phyloP scores from a whole-genome alignment of 495 filamentous ascomycete genomes.

The Trichoderma parareesei region DNA sequence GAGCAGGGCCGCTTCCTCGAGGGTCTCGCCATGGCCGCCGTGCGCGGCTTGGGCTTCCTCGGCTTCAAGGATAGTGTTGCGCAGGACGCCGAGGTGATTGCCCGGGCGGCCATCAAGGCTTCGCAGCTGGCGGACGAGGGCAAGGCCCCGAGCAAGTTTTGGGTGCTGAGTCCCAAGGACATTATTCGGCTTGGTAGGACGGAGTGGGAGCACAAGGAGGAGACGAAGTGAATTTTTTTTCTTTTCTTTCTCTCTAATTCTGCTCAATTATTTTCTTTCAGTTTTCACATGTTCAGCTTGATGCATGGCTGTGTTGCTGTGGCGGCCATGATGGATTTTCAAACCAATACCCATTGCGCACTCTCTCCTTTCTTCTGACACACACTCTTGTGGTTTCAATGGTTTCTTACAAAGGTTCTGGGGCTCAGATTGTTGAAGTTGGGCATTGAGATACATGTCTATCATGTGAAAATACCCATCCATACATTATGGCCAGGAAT shows the following conservation, averaged over 20 bases:
- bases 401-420: too few species aligned
- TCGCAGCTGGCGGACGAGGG: slow-evolving; percentile 35
- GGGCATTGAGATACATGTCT: too few species aligned
- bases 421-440: too few species aligned
- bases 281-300: background rate
- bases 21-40: slow-evolving; percentile 40
- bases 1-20: slow-evolving; percentile 46
- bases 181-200: slow-evolving; percentile 41
- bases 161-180: slow-evolving; percentile 38
- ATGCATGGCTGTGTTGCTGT: background rate
- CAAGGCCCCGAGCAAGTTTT: slow-evolving; percentile 40
- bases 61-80: slow-evolving; percentile 56
- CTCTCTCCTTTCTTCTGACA: background rate
- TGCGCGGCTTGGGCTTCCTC: slow-evolving; percentile 42
- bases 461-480: too few species aligned
- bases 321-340: background rate
- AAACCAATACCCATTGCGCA: background rate
- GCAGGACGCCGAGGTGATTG: slow-evolving; percentile 70
- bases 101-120: slow-evolving; percentile 58
- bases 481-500: too few species aligned
- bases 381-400: background rate
- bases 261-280: background rate
- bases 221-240: background rate
- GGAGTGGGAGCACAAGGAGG: slow-evolving; percentile 24
- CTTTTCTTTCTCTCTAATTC: background rate